These are phyloP conservation scores for Aureobasidium sp. DNA, from an alignment of 2,329 filamentous ascomycete genomes.

Conservation along the genomic window DNA sequence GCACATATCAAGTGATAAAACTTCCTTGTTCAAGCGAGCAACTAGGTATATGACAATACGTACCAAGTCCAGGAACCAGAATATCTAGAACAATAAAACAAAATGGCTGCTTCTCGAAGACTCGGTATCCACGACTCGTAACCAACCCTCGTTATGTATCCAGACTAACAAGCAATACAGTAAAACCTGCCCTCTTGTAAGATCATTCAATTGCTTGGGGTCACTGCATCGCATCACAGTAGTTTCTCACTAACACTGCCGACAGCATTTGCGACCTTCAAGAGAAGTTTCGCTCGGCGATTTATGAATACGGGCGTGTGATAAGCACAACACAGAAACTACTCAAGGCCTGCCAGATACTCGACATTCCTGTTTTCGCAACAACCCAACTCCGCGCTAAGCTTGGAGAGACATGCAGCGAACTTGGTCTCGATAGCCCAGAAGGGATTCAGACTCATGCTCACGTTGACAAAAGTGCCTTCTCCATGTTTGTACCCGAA, in stretches of 20 bases:
- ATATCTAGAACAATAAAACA: neutral
- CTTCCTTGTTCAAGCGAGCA: neutral
- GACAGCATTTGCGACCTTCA: slow-evolving; percentile 85
- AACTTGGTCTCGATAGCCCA: slow-evolving; percentile 50
- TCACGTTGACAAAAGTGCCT: slow-evolving; percentile 76
- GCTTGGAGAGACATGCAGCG: slow-evolving; percentile 70
- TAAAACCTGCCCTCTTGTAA: slow-evolving; percentile 18
- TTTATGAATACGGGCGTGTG: slow-evolving; percentile 77
- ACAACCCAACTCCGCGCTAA: slow-evolving; percentile 77
- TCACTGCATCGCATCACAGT: too few species aligned
- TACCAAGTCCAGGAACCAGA: neutral
- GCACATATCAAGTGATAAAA: neutral
- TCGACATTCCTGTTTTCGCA: slow-evolving; percentile 70
- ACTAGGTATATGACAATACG: neutral
- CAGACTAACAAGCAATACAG: slow-evolving; percentile 15
- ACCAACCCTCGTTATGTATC: neutral
- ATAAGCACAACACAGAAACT: slow-evolving; percentile 45
- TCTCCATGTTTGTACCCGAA: slow-evolving; percentile 76
- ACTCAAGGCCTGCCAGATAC: slow-evolving; percentile 39
- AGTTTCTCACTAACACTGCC: neutral
- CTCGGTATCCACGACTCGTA: slow-evolving; percentile 11
- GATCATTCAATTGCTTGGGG: neutral
- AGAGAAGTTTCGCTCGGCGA: slow-evolving; percentile 79
- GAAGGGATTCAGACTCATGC: slow-evolving; percentile 45
- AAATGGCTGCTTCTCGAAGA: slow-evolving; percentile 14